Conservation (phyloP, 2,329 filamentous ascomycete genomes). For the Akanthomyces dipterigenus region DNA sequence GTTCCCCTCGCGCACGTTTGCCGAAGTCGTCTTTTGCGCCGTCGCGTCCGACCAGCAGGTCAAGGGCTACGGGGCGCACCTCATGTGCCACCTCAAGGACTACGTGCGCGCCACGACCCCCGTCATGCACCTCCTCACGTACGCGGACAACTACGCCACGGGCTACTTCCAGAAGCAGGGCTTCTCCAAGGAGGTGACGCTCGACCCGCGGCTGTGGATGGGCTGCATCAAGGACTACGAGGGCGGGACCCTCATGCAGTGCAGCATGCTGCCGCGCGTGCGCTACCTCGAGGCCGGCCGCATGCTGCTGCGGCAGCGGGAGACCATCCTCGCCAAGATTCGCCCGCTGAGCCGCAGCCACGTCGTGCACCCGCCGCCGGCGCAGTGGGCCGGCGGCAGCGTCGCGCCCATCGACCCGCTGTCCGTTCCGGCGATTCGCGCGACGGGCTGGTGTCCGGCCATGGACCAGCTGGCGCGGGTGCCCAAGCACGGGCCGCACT, state of each 20-base stretch:
- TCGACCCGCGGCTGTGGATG: constrained; percentile 91
- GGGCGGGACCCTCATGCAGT: constrained; percentile 98
- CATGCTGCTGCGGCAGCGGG: constrained; percentile 96
- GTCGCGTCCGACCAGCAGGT: constrained; percentile 97
- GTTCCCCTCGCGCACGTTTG: constrained; percentile 85
- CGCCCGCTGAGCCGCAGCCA: constrained; percentile 79
- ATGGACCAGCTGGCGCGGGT: constrained; percentile 97
- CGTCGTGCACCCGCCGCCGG: constrained; percentile 76
- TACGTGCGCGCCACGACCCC: constrained; percentile 95
- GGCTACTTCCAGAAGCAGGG: constrained; percentile 99
- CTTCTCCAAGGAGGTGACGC: constrained; percentile 95
- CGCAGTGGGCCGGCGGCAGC: constrained; percentile 71
- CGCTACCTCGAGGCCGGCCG: constrained; percentile 88
- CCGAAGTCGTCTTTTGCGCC: constrained; percentile 97
- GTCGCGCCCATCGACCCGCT: constrained; percentile 74
- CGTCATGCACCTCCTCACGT: constrained; percentile 98
- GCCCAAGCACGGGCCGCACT: constrained; percentile 91
- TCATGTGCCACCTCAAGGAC: constrained; percentile 97
- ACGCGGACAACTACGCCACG: constrained; percentile 97
- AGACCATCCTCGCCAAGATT: constrained; percentile 90
- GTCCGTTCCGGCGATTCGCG: constrained; percentile 78
- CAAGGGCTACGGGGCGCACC: constrained; percentile 93
- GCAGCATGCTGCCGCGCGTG: constrained; percentile 89
- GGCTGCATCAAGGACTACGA: constrained; percentile 99
- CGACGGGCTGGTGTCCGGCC: constrained; percentile 88